phyloP scores from a whole-genome alignment of 352 stramenopile species.

The Globisporangium barbulae region DNA sequence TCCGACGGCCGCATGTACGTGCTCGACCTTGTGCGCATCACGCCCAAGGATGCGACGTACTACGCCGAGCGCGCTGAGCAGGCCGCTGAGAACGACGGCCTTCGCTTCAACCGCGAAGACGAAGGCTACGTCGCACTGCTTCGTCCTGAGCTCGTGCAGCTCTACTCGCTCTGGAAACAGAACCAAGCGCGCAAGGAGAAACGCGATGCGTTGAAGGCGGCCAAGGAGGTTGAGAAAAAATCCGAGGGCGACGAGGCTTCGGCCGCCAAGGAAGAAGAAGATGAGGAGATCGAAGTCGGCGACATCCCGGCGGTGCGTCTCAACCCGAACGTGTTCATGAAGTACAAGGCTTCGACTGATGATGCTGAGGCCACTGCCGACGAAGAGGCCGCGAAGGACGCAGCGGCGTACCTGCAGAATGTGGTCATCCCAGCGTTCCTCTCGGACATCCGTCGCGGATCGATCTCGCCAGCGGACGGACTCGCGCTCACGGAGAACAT shows the following conservation, averaged over 20 bases:
- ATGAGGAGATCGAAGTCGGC: conserved; percentile 49
- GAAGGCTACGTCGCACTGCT: conserved; percentile 90
- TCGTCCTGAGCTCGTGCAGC: conserved; percentile 90
- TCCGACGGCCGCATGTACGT: conserved; percentile 94
- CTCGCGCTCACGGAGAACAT: conserved; percentile 91
- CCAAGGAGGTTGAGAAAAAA: conserved; percentile 44
- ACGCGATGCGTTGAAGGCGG: conserved; percentile 43
- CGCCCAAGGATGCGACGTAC: conserved; percentile 93
- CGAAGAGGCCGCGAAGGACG: conserved; percentile 65
- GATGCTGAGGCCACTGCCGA: conserved; percentile 61
- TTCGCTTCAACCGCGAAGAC: conserved; percentile 67
- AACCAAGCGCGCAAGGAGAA: conserved; percentile 68
- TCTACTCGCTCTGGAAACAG: conserved; percentile 90
- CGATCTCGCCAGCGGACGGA: conserved; percentile 87
- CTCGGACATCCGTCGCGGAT: conserved; percentile 73
- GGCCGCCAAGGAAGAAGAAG: conserved; percentile 23
- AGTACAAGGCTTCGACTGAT: conserved; percentile 79
- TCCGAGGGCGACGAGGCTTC: conserved; percentile 27
- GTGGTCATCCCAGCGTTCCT: conserved; percentile 87
- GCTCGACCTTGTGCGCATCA: conserved; percentile 94
- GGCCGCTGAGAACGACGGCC: conserved; percentile 33
- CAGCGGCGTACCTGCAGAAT: conserved; percentile 80
- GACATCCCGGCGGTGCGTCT: conserved; percentile 57
- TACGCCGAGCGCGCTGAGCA: conserved; percentile 53
- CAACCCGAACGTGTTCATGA: conserved; percentile 90